phyloP scores from a whole-genome alignment of 768 basidiomycete genomes.

The Podaxis sp. region DNA sequence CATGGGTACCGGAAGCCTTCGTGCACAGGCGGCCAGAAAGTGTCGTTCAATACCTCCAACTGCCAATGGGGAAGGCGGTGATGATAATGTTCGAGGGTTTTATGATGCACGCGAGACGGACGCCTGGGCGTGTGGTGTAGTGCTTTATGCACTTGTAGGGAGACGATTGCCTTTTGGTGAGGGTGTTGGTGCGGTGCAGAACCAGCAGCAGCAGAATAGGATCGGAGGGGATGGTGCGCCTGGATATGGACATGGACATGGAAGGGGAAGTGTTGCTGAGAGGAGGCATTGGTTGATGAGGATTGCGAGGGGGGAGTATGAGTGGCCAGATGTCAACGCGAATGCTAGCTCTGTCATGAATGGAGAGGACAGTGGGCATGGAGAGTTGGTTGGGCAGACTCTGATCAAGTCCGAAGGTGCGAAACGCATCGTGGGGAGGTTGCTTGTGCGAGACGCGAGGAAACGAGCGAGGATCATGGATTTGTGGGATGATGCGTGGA shows the following conservation, averaged over 20 bases:
- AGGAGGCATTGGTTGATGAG: constrained; percentile 63
- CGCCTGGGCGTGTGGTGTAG: constrained; percentile 88
- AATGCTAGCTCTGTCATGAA: not conserved
- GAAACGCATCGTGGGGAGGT: constrained; percentile 47
- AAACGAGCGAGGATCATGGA: constrained; percentile 59
- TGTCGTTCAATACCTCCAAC: not conserved
- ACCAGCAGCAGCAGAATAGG: constrained; percentile 18
- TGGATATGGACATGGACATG: constrained; percentile 18
- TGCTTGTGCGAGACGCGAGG: constrained; percentile 69
- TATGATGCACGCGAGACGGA: constrained; percentile 88
- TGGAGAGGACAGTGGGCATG: constrained; percentile 16
- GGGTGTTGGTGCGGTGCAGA: constrained; percentile 27
- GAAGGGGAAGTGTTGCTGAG: constrained; percentile 25
- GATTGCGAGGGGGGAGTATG: constrained; percentile 77
- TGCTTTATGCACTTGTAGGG: constrained; percentile 71
- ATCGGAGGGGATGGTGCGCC: constrained; percentile 36
- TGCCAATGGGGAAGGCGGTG: constrained; percentile 42
- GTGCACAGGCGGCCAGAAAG: not conserved
- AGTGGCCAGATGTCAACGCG: constrained; percentile 38
- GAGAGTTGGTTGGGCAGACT: constrained; percentile 29
- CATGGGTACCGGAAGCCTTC: constrained; percentile 32
- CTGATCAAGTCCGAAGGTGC: constrained; percentile 41
- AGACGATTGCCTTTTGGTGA: constrained; percentile 74
- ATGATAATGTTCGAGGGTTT: constrained; percentile 23
- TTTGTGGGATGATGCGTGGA: constrained; percentile 58